Base-by-base conservation (phyloP, 768 basidiomycete genomes). In the Pulveroboletus frians region DNA sequence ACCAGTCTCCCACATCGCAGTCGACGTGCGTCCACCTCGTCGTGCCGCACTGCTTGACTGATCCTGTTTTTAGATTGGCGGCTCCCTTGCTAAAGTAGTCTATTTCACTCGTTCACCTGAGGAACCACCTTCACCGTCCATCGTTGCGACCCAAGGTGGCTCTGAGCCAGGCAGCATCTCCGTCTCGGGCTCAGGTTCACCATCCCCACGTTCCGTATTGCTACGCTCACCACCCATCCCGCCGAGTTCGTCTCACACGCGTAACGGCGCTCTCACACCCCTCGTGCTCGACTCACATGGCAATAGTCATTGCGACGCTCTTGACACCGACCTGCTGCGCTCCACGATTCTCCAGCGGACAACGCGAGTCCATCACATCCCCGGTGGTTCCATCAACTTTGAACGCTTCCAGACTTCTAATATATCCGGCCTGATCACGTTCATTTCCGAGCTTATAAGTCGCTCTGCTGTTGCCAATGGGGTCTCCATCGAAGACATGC, bases 321-420 rank as follows among this genome's bases (percentile, higher is more conserved):
- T 75, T 40, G 70, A 71, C 57, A 69, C 68, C 46, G 69, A 65
- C 53, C 63, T 82, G 30, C 70, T 84, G 46, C 82, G 78, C 50
- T 80, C 82, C 46, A 79, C 79, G 46, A 78, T 85, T 51, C 77
- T 89, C 36, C 83, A 82, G 52, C 80, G 81, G 44, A 81, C 81
- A 20, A 77, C 81, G 43, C 53, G 52, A 8, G 66, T 59, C 4
- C 76, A 77, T 51, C 89, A 95, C 63, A 88, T 96, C 59, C 93
- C 94, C 3, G 96, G 96, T 14, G 96, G 96, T 2, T 90, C 92
- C 41, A 81, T 99, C 65, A 99, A 97, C 70, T 99, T 98, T 62
- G 92, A 91, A 67, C 85, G 94, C 23, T 99, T 97, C 73, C 86
- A 99, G 72, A 98, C 96, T 46, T 80, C 87, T 54, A 78, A 92